Percentiles rank a stretch among this genome's conserved stretches.
Evolutionary conservation across 495 filamentous ascomycete genomes (phyloP).

Genomic region (Chlorociboria aeruginascens): DNA sequence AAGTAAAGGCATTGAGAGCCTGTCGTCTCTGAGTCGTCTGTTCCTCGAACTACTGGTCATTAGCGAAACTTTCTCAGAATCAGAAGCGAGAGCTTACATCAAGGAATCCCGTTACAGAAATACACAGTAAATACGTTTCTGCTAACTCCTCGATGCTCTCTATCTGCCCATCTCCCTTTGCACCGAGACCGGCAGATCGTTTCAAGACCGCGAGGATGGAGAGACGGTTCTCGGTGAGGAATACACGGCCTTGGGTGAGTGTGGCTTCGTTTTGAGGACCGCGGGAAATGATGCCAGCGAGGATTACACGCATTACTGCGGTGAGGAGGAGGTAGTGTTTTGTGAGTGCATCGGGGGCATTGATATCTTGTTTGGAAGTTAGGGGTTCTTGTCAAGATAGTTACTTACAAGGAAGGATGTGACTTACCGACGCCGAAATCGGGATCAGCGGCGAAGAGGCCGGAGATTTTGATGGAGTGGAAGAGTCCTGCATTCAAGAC

Average conservation of each 20-base stretch:
- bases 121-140: conserved; percentile 44
- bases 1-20: conserved; percentile 14
- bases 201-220: conserved; percentile 87
- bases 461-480: conserved; percentile 61
- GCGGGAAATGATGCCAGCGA: conserved; percentile 60
- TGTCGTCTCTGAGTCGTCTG: conserved; percentile 6
- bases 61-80: not conserved
- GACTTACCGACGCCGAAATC: conserved; percentile 72
- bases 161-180: conserved; percentile 28
- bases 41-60: conserved; percentile 12
- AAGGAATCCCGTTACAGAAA: conserved; percentile 46
- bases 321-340: conserved; percentile 77
- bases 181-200: conserved; percentile 68
- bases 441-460: conserved; percentile 80
- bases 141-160: conserved; percentile 41
- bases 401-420: conserved; percentile 14
- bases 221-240: conserved; percentile 67
- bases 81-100: conserved; percentile 30
- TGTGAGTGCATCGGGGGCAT: conserved; percentile 56
- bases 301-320: conserved; percentile 71
- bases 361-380: conserved; percentile 36
- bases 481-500: conserved; percentile 87
- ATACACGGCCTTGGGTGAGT: conserved; percentile 57
- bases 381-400: not conserved
- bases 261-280: conserved; percentile 71